Evolutionary conservation across 2,329 filamentous ascomycete genomes (phyloP), one percentile per base, ranked within the genome.

Genomic region (Mollisia scopiformis): DNA sequence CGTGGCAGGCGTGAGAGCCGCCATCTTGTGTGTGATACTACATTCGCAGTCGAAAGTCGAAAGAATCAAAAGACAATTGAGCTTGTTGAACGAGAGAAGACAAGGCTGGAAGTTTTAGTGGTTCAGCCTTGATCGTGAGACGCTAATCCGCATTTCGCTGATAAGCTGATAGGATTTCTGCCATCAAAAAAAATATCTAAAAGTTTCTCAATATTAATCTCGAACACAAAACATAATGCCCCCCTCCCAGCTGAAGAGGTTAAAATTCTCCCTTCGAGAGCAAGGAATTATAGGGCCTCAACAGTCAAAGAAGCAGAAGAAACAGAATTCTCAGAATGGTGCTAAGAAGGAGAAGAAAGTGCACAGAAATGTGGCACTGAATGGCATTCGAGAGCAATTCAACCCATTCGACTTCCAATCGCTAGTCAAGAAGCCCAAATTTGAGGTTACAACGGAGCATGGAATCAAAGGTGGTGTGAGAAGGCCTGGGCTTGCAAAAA

Each of bases 351-450:
- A 94, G 71, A 91, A 92, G 76, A 88, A 91, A 62, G 83, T 92
- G 27, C 87, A 92, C 74, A 87, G 90, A 72, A 86, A 89, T 72
- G 88, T 87, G 58, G 91, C 93, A 16, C 82, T 99, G 64, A 88
- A 91, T 69, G 87, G 86, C 59, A 97, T 99, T 74, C 90, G 95
- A 73, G 93, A 98, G 72, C 90, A 93, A 68, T 98, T 98, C 84
- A 99, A 99, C 75, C 95, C 95, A 0, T 99, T 99, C 77, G 95
- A 99, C 73, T 86, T 97, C 74, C 96, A 96, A 77, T 87, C 90
- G 61, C 87, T 89, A 41, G 82, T 88, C 1, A 84, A 89, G 62
- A 90, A 88, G 0, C 88, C 88, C 59, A 98, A 98, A 72, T 96
- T 96, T 66, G 88, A 94, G 46, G 89, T 93, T 47, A 93, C 91